A percentile compares a stretch with the other conserved stretches of the same genome.
Conservation (phyloP, 1,139 yeast species). For the Suhomyces bokatorum region DNA sequence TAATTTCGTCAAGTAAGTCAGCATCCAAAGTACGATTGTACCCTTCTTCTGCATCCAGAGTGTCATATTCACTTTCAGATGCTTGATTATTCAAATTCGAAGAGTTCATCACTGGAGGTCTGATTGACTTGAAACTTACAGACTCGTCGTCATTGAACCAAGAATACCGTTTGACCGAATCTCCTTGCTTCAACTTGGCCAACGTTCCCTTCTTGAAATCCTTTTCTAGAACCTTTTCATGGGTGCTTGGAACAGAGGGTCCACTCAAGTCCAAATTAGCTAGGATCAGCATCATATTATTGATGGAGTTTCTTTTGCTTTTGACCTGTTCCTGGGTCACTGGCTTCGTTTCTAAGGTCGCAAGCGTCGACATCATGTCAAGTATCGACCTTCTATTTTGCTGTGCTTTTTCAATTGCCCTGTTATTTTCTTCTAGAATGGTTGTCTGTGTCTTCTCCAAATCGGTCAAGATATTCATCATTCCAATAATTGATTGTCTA, state of each 20-base stretch:
- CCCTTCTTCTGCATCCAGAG: slow-evolving; percentile 14
- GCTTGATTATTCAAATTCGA: background rate
- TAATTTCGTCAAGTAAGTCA: slow-evolving; percentile 52
- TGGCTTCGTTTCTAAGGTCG: slow-evolving; percentile 11
- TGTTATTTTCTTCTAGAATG: slow-evolving; percentile 14
- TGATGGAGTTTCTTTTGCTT: slow-evolving; percentile 17
- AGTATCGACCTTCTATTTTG: slow-evolving; percentile 24
- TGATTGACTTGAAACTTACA: slow-evolving; percentile 17
- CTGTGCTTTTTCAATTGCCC: slow-evolving; percentile 14
- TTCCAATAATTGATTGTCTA: slow-evolving; percentile 17
- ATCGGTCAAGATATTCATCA: slow-evolving; percentile 23
- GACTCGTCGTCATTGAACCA: slow-evolving; percentile 41
- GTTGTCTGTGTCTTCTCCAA: slow-evolving; percentile 17
- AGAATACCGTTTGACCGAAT: slow-evolving; percentile 28
- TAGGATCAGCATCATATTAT: slow-evolving; percentile 19
- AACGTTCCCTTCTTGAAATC: slow-evolving; percentile 1
- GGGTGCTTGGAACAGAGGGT: slow-evolving; percentile 4
- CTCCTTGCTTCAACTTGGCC: background rate
- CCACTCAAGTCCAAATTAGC: slow-evolving; percentile 17
- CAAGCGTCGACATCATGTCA: slow-evolving; percentile 26
- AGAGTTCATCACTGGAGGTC: background rate
- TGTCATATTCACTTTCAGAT: slow-evolving; percentile 11
- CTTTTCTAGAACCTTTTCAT: slow-evolving; percentile 2
- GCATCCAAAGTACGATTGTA: slow-evolving; percentile 29
- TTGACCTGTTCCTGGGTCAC: slow-evolving; percentile 9